phyloP scores from a whole-genome alignment of 2,329 filamentous ascomycete genomes.

The Fusarium austroafricanum region DNA sequence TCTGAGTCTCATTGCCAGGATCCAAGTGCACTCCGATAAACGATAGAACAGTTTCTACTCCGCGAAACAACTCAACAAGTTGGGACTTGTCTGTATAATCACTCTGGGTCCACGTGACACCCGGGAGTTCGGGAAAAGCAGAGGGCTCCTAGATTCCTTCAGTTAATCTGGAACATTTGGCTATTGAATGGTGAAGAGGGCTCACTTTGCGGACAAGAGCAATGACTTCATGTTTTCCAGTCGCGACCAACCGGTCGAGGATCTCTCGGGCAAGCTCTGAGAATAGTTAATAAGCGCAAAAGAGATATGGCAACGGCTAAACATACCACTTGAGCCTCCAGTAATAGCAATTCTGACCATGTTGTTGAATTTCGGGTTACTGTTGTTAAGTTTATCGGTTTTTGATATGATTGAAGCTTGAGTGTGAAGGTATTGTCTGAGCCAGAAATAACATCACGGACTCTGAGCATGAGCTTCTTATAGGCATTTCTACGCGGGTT shows the following conservation, averaged over 20 bases:
- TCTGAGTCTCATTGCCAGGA: background rate
- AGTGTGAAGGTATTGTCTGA: too few species aligned
- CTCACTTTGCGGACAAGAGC: background rate
- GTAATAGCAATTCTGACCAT: slow-evolving; percentile 20
- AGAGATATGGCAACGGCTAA: accelerated
- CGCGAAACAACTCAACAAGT: background rate
- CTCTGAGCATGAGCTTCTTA: background rate
- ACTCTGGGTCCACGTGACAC: background rate
- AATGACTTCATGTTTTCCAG: background rate
- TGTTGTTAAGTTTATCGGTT: too few species aligned
- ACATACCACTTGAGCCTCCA: slow-evolving; percentile 1
- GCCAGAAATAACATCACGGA: too few species aligned
- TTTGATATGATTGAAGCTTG: too few species aligned
- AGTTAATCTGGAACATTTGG: accelerated
- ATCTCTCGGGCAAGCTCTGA: slow-evolving; percentile 6
- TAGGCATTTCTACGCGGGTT: accelerated
- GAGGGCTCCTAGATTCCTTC: background rate
- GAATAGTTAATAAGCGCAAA: accelerated
- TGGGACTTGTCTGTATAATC: background rate
- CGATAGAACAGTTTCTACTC: slow-evolving; percentile 2
- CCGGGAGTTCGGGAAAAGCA: background rate
- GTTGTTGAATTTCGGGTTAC: background rate
- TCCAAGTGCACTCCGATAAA: slow-evolving; percentile 8
- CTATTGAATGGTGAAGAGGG: accelerated
- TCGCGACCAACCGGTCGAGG: slow-evolving; percentile 5